Base-by-base conservation (phyloP, 768 basidiomycete species). In the Mycena sanguinolenta region DNA sequence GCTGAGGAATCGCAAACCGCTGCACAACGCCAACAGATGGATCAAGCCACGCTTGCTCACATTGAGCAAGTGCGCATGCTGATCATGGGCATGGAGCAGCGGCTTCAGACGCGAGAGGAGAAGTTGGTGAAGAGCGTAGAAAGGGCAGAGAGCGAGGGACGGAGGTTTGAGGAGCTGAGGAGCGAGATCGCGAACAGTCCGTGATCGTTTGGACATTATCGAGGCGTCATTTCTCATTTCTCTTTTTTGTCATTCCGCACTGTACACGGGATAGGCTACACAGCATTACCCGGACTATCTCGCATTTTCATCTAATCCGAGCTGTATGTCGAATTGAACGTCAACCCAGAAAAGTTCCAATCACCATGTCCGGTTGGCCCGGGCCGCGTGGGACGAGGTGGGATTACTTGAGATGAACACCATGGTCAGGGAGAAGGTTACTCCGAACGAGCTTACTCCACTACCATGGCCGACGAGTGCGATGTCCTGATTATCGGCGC, bases 31-130 rank as follows among this genome's bases (percentile, higher is more conserved):
- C 83, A 57, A 75, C 63, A 65, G 73, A 49, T 75, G 70, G 67
- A 58, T 23, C 71, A 66, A 55, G 84, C 84, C 3, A 84, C 87
- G 3, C 76, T 87, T 6, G 87, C 89, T 4, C 89, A 92, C 65
- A 85, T 94, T 34, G 92, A 93, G 73, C 89, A 92, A 68, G 84
- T 93, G 6, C 86, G 90, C 39, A 78, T 91, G 70, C 80, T 93
- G 25, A 86, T 94, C 21, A 81, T 93, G 19, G 93, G 93, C 0
- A 93, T 94, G 90, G 91, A 93, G 67, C 89, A 93, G 74, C 85
- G 91, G 64, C 82, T 93, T 69, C 86, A 91, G 67, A 79, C 79
- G 19, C 85, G 91, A 38, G 90, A 93, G 72, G 88, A 88, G 46
- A 89, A 88, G 77, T 79, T 94, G 28, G 74, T 81, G 16, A 90